Percentiles rank a stretch among this genome's conserved stretches.
Evolutionary conservation across 2,329 filamentous ascomycete species (phyloP).

Genomic region (Trichoderma sp.): DNA sequence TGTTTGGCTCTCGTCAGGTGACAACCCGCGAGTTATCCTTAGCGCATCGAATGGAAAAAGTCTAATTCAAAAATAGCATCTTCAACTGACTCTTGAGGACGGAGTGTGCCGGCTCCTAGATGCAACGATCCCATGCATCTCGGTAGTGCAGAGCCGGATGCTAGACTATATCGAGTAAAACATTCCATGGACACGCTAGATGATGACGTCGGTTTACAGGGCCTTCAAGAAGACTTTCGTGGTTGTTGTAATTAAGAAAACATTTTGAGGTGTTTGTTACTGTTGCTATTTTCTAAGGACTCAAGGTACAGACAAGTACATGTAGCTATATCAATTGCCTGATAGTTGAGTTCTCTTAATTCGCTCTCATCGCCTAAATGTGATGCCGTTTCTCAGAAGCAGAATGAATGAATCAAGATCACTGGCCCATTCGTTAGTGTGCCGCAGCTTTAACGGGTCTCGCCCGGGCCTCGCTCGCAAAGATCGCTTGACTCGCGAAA

Average conservation of each 20-base stretch:
- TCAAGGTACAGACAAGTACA: not conserved
- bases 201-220: not conserved
- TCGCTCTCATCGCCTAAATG: not conserved
- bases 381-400: not conserved
- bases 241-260: not conserved
- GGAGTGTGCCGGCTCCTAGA: not conserved
- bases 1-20: not conserved
- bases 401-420: not conserved
- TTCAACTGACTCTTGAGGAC: not conserved
- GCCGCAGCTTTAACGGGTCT: not conserved
- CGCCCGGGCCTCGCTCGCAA: not conserved
- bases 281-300: not conserved
- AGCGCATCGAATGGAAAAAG: not conserved
- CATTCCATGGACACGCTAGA: not conserved
- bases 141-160: not conserved
- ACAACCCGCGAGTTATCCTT: not conserved
- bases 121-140: not conserved
- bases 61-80: not conserved
- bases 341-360: rapidly evolving
- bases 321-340: not conserved
- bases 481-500: not conserved
- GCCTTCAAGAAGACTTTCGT: not conserved
- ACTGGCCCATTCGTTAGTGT: not conserved
- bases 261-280: not conserved
- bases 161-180: not conserved